Evolutionary conservation across 2,329 filamentous ascomycete genomes (phyloP).

Genomic region (Talaromyces pinophilus): DNA sequence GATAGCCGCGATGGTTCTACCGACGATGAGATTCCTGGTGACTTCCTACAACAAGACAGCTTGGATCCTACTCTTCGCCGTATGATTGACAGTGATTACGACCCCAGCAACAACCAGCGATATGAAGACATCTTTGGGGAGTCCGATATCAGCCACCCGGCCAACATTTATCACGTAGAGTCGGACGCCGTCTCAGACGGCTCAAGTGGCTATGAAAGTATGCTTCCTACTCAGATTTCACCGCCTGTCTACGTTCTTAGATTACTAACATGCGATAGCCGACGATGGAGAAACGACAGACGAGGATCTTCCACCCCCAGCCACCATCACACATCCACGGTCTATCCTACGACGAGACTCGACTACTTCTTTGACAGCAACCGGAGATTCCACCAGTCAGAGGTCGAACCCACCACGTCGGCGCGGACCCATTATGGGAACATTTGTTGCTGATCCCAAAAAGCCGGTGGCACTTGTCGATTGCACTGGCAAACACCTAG

Average conservation of each 20-base stretch:
- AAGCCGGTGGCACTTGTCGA: slow-evolving; percentile 52
- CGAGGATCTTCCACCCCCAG: slow-evolving; percentile 55
- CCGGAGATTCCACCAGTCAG: slow-evolving; percentile 40
- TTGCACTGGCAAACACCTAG: slow-evolving; percentile 50
- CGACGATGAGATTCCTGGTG: slow-evolving; percentile 70
- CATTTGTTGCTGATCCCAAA: slow-evolving; percentile 50
- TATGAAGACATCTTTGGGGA: slow-evolving; percentile 44
- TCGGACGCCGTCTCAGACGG: slow-evolving; percentile 46
- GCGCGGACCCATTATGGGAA: slow-evolving; percentile 50
- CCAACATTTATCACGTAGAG: slow-evolving; percentile 48
- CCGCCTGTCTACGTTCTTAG: slow-evolving; percentile 32
- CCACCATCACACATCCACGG: slow-evolving; percentile 50
- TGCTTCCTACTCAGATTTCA: slow-evolving; percentile 32
- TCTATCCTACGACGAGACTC: slow-evolving; percentile 55
- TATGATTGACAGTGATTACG: slow-evolving; percentile 68
- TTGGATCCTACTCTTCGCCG: slow-evolving; percentile 71
- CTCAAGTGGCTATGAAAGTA: slow-evolving; percentile 62
- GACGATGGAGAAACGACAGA: slow-evolving; percentile 64
- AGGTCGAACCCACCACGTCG: slow-evolving; percentile 38
- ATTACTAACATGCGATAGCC: slow-evolving; percentile 52
- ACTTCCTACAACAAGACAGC: slow-evolving; percentile 74
- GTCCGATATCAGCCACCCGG: slow-evolving; percentile 41
- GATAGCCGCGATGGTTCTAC: slow-evolving; percentile 53
- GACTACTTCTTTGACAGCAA: slow-evolving; percentile 46
- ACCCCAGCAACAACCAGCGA: slow-evolving; percentile 34